Base-by-base conservation (phyloP, 345 rosid species). In the Moricandia arvensis region DNA sequence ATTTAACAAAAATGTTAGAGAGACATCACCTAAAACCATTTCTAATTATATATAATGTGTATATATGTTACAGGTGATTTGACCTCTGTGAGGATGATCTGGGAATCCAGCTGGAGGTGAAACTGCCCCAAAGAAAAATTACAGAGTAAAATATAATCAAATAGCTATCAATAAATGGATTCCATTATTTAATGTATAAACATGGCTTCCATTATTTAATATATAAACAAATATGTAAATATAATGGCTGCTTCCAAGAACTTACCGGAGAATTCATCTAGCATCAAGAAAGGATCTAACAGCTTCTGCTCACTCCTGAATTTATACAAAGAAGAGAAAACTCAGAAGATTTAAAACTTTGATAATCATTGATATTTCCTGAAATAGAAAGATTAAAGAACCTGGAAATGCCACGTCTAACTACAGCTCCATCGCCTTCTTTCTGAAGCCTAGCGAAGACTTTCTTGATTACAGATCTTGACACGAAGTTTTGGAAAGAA, bases 41-140 rank as follows among this genome's bases (percentile, higher is more conserved):
- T 38, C 1, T 15, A 57, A 31, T 11, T 11, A 49, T 12, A 61
- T 68, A 45, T 16, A 2, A 31, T 49, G 0, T 49, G 24, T 16
- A 26, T 11, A 35, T 15, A 37, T 54, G 10, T 35, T 29, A 47
- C 17, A 45, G 7, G 9, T 67, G 64, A 18, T 75, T 81, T 35
- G 81, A 90, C 99, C 99, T 92, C 99, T 85, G 54, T 95, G 99
- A 7, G 99, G 99, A 85, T 95, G 99, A 77, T 95, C 99, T 15
- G 99, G 99, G 70, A 95, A 95, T 72, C 99, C 99, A 86, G 92
- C 97, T 12, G 99, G 99, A 72, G 95, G 87, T 38, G 92, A 65
- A 75, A 90, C 99, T 95, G 90, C 82, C 87, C 73, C 66, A 59
- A 72, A 35, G 7, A 26, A 7, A 4, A 7, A 0, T 35, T 8